Conservation (phyloP, 805 yeast species). For the Limtongozyma cylindracea region DNA sequence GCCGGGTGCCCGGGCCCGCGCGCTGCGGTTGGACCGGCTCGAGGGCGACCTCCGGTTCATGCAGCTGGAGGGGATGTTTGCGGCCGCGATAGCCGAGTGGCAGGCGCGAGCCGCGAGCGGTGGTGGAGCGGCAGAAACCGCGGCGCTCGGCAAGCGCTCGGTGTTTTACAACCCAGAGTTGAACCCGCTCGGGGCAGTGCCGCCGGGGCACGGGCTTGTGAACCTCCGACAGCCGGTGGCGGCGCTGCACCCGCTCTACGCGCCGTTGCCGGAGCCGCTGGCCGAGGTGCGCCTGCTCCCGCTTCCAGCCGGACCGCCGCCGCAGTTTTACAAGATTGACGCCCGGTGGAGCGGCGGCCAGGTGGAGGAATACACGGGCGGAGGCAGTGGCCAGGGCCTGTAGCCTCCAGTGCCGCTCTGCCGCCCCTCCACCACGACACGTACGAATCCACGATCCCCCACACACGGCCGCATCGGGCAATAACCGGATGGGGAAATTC, state of each 20-base stretch:
- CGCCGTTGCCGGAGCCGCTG: constrained; percentile 7
- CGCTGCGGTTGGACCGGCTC: constrained; percentile 5
- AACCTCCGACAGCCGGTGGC: constrained; percentile 6
- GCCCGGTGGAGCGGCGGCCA: too few species aligned
- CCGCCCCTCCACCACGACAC: too few species aligned
- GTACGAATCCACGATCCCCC: too few species aligned
- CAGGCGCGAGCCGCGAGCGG: constrained; percentile 4
- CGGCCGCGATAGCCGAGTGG: constrained; percentile 6
- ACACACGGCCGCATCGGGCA: too few species aligned
- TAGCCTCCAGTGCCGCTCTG: too few species aligned
- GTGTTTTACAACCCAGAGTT: constrained; percentile 41
- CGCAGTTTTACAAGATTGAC: constrained; percentile 20
- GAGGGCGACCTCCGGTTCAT: constrained; percentile 15
- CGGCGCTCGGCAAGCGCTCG: constrained; percentile 18
- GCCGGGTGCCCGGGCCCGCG: constrained; percentile 3
- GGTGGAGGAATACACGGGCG: too few species aligned
- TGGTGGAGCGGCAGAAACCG: constrained; percentile 4
- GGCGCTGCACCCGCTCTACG: constrained; percentile 6
- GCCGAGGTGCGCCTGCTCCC: constrained; percentile 6
- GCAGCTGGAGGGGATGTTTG: constrained; percentile 9
- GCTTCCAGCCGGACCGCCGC: constrained; percentile 16
- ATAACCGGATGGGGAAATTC: too few species aligned
- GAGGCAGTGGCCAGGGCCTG: too few species aligned
- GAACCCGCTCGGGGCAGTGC: constrained; percentile 33
- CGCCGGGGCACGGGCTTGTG: constrained; percentile 3